These are phyloP conservation scores for Lepiota subincarnata DNA, from an alignment of 768 basidiomycete genomes.

Conservation along the genomic window DNA sequence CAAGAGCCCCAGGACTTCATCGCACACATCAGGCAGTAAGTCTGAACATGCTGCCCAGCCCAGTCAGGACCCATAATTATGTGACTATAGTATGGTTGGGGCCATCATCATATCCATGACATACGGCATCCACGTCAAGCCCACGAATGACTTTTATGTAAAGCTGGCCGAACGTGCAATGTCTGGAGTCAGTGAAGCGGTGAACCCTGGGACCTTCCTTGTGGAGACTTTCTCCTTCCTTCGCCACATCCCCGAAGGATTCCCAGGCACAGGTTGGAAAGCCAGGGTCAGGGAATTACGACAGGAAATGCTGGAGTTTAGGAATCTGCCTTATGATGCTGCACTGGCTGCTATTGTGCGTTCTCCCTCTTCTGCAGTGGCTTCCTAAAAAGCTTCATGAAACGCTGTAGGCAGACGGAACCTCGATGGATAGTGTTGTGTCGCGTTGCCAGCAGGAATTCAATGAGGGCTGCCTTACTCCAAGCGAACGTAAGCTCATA, in stretches of 20 bases:
- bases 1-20: too few relatives aligned
- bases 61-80: too few relatives aligned
- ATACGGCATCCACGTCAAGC: slow-evolving; percentile 10
- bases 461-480: too few relatives aligned
- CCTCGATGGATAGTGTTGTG: too few relatives aligned
- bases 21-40: too few relatives aligned
- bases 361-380: background rate
- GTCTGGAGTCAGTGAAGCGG: background rate
- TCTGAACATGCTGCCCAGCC: too few relatives aligned
- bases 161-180: slow-evolving; percentile 4
- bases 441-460: too few relatives aligned
- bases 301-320: slow-evolving; percentile 17
- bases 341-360: slow-evolving; percentile 17
- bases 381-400: background rate
- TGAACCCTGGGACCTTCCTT: slow-evolving; percentile 13
- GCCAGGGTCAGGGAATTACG: slow-evolving; percentile 20
- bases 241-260: slow-evolving; percentile 41
- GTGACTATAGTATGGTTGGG: too few relatives aligned
- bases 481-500: too few relatives aligned
- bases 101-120: too few relatives aligned
- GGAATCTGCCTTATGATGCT: slow-evolving; percentile 21
- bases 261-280: slow-evolving; percentile 45
- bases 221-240: slow-evolving; percentile 24
- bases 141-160: slow-evolving; percentile 5
- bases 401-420: too few relatives aligned